Base-by-base conservation (phyloP, 768 basidiomycete genomes). In the Floccularia luteovirens region DNA sequence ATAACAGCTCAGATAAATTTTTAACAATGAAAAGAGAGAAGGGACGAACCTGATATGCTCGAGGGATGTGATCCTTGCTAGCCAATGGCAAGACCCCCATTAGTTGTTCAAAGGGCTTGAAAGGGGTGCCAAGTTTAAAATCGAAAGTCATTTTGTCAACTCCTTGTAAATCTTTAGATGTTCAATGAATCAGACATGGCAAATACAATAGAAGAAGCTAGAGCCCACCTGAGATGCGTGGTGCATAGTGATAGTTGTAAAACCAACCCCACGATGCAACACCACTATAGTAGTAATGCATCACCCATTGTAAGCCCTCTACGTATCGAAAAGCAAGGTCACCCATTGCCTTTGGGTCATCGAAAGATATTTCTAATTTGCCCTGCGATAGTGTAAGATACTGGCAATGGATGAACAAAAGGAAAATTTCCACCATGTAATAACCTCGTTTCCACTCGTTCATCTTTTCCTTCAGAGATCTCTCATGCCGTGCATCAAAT, bases 241-340 rank as follows among this genome's bases (percentile, higher is more conserved):
- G 96, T 0, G 96, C 87, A 58, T 93, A 99, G 56, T 99, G 94
- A 58, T 97, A 98, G 59, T 93, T 69, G 63, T 98, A 98, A 67
- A 94, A 99, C 96, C 96, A 98, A 16, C 89, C 77, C 96, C 96
- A 99, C 12, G 90, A 93, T 4, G 91, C 87, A 13, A 98, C 92
- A 4, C 96, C 96, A 46, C 86, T 79, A 59, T 97, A 98, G 58
- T 99, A 99, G 60, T 99, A 99, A 55, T 91, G 87, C 85, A 99
- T 88, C 23, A 98, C 91, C 96, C 94, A 98, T 55, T 99, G 96
- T 45, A 99, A 62, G 1, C 96, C 96, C 56, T 98, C 90, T 13
- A 89, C 75, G 57, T 96, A 99, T 42, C 78, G 75, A 54, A 72
- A 92, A 10, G 77, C 70, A 39, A 99, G 66, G 35, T 79, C 68